These are phyloP conservation scores for Lathyrus oleraceus DNA, from an alignment of 306 rosid genomes.

Conservation along the genomic window DNA sequence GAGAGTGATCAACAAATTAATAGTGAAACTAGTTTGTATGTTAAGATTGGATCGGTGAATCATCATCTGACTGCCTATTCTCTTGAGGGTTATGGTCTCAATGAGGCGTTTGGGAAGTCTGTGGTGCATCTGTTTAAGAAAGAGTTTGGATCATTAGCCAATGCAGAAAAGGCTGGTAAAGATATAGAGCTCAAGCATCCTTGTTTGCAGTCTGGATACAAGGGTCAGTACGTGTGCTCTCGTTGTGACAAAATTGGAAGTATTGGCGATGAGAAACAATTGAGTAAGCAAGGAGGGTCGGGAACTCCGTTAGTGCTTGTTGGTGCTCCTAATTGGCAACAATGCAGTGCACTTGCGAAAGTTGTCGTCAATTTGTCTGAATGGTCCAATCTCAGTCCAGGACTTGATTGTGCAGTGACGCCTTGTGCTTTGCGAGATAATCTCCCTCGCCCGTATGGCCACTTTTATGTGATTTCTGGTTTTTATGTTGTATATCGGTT, in stretches of 20 bases:
- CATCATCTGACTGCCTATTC: conserved; percentile 95
- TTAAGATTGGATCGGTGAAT: conserved; percentile 76
- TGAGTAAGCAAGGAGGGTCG: conserved; percentile 44
- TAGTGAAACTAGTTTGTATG: conserved; percentile 60
- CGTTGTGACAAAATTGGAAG: conserved; percentile 53
- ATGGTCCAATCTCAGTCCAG: conserved; percentile 65
- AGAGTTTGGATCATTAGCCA: conserved; percentile 35
- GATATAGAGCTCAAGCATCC: conserved; percentile 75
- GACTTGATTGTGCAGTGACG: conserved; percentile 68
- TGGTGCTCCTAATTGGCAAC: conserved; percentile 88
- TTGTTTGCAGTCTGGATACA: conserved; percentile 85
- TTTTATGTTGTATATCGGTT: conserved; percentile 87
- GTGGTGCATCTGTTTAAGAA: conserved; percentile 63
- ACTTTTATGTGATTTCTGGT: conserved; percentile 84
- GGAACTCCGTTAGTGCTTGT: conserved; percentile 54
- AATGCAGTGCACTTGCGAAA: conserved; percentile 73
- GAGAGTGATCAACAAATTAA: conserved; percentile 68
- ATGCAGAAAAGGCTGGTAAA: conserved; percentile 43
- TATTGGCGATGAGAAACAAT: conserved; percentile 31
- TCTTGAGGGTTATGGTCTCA: conserved; percentile 78
- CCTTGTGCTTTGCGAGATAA: conserved; percentile 78
- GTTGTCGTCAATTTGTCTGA: conserved; percentile 79
- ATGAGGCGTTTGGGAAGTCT: conserved; percentile 89
- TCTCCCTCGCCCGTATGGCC: conserved; percentile 75
- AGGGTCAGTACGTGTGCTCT: conserved; percentile 62